Base-by-base conservation (phyloP, 495 filamentous ascomycete species). In the Trichoderma virens region DNA sequence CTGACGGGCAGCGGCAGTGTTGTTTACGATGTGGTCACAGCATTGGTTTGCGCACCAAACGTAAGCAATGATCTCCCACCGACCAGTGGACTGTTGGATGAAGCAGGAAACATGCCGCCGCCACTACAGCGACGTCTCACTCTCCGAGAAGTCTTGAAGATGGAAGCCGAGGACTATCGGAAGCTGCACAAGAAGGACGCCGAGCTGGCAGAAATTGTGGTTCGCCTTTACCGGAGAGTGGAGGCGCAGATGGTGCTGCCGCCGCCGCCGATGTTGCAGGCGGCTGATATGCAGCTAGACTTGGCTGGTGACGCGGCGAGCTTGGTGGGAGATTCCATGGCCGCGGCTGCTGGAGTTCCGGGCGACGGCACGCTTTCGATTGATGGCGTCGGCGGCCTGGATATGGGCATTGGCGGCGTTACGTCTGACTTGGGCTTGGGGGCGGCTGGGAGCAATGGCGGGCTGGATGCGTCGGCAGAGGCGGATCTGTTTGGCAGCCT, bases 141-240 rank as follows among this genome's bases (percentile, higher is more conserved):
- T 65, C 74, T 96, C 9, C 84, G 85, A n/a, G 86, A 90, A n/a
- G 85, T 84, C n/a, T 79, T 97, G 14, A 83, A 83, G 54, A 71
- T 79, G 3, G 80, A 85, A 60, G 84, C 85, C 18, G 84, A 88
- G 8, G 81, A 86, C 61, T 86, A 86, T 27, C 81, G 84, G 23
- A 82, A 78, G 23, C 70, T 89, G 0, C 82, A 87, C 11, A 85
- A 87, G 64, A 78, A 77, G 34, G 86, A 93, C 61, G 76, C 80
- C 6, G 62, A 76, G 0, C 77, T 83, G 51, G 91, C 91, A 0
- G 86, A 91, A 67, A 79, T 85, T 2, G 77, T 92, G n/a, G 87
- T 95, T 2, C 85, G 92, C 3, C 79, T 97, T 25, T 82, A 85
- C 71, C 81, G 90, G 2, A 84, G 88, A 23, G 90, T 96, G 6